These are phyloP conservation scores for Maudiozyma humilis DNA, from an alignment of 1,139 yeast genomes.

Conservation along the genomic window DNA sequence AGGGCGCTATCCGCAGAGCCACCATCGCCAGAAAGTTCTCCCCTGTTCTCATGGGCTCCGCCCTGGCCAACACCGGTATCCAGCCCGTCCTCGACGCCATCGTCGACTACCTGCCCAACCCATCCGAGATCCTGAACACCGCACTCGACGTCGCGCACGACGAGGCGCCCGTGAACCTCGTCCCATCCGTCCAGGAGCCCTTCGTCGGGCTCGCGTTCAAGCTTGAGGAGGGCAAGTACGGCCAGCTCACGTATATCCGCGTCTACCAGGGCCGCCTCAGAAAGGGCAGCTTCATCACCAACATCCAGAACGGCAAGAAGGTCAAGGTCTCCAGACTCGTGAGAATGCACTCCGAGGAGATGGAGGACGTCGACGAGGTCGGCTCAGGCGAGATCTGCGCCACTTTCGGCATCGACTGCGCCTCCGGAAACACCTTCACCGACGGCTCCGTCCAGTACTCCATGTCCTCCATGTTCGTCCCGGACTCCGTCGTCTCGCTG, in stretches of 20 bases:
- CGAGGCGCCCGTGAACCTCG: conserved; percentile 65
- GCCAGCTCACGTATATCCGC: conserved; percentile 92
- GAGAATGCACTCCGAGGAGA: conserved; percentile 97
- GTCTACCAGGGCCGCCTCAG: conserved; percentile 92
- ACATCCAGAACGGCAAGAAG: conserved; percentile 86
- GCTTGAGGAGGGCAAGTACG: conserved; percentile 95
- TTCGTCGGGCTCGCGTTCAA: conserved; percentile 96
- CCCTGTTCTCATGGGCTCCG: conserved; percentile 98
- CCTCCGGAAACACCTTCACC: conserved; percentile 98
- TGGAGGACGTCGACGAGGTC: conserved; percentile 94
- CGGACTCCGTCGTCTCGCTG: conserved; percentile 93
- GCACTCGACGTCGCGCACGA: conserved; percentile 70
- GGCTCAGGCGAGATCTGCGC: conserved; percentile 99
- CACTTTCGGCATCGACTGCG: conserved; percentile 96
- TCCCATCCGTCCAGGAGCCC: conserved; percentile 68
- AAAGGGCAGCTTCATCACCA: conserved; percentile 83
- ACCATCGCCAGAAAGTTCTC: conserved; percentile 96
- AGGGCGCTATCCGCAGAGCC: conserved; percentile 83
- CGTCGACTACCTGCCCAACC: conserved; percentile 91
- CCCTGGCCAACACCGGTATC: conserved; percentile 89
- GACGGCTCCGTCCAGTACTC: conserved; percentile 72
- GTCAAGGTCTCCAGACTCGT: conserved; percentile 92
- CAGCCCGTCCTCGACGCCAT: conserved; percentile 95
- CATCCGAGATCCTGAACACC: conserved; percentile 82
- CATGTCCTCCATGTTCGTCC: conserved; percentile 97